Conservation (phyloP, 2,329 filamentous ascomycete genomes). For the Ustilaginoidea virens region DNA sequence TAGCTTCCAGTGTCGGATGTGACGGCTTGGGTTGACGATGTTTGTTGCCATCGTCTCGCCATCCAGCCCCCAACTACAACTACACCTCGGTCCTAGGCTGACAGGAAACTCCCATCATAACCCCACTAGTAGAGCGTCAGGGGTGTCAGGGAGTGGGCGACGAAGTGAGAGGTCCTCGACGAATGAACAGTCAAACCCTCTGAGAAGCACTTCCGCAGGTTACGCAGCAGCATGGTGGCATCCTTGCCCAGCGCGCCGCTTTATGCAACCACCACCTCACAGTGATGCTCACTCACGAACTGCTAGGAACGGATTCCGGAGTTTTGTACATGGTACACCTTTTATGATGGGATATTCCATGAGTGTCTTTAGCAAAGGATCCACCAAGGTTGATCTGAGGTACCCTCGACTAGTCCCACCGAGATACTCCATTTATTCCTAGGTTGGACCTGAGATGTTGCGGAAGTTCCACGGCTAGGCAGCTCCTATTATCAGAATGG, state of each 20-base stretch:
- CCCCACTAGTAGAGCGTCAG: constrained; percentile 3
- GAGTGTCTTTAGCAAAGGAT: constrained; percentile 5
- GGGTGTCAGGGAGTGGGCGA: constrained; percentile 4
- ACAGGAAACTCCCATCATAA: constrained; percentile 2
- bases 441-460: constrained; percentile 7
- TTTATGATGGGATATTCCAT: constrained; percentile 5
- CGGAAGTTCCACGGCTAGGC: constrained; percentile 4
- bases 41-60: constrained; percentile 1
- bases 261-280: constrained; percentile 8
- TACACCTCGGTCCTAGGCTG: constrained; percentile 1
- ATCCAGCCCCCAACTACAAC: constrained; percentile 2
- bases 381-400: constrained; percentile 8
- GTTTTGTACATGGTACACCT: constrained; percentile 2
- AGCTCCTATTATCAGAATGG: constrained; percentile 4
- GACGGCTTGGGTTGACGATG: constrained; percentile 4
- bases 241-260: constrained; percentile 6
- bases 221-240: constrained; percentile 7
- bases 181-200: constrained; percentile 4
- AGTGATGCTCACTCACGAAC: no score
- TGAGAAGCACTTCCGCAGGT: constrained; percentile 6
- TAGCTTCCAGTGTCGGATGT: constrained; percentile 3
- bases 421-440: constrained; percentile 6
- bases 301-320: constrained; percentile 2
- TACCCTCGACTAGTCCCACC: constrained; percentile 7
- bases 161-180: constrained; percentile 4